Conservation (phyloP, 345 rosid species). For the Jatropha curcas region DNA sequence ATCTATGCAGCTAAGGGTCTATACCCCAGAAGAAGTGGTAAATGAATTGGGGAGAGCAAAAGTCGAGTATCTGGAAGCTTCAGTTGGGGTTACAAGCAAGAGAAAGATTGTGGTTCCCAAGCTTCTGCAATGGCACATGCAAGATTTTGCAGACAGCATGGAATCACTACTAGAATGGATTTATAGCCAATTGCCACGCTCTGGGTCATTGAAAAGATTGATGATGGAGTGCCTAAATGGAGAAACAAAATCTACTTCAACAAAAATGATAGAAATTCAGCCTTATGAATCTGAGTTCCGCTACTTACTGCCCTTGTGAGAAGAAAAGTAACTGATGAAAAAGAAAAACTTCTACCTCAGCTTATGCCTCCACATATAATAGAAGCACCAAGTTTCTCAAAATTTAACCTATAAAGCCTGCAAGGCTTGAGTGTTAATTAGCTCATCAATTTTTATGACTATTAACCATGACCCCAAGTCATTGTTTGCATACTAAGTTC, state of each 20-base stretch:
- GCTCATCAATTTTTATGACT: neutral
- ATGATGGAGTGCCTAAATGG: slow-evolving; percentile 70
- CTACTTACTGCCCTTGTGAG: slow-evolving; percentile 54
- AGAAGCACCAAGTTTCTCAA: neutral
- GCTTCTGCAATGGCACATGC: slow-evolving; percentile 88
- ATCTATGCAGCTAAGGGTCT: slow-evolving; percentile 68
- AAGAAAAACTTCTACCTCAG: neutral
- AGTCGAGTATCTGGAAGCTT: slow-evolving; percentile 77
- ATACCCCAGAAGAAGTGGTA: slow-evolving; percentile 64
- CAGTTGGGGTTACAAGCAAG: slow-evolving; percentile 76
- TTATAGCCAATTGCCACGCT: slow-evolving; percentile 75
- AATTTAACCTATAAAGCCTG: neutral
- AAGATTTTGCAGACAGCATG: slow-evolving; percentile 80
- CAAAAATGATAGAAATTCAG: slow-evolving; percentile 66
- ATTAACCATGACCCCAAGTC: neutral
- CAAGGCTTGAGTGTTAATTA: neutral
- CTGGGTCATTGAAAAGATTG: slow-evolving; percentile 57
- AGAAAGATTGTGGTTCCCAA: slow-evolving; percentile 76
- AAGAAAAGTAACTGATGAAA: neutral
- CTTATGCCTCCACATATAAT: neutral
- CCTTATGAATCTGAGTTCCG: slow-evolving; percentile 79
- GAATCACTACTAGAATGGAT: slow-evolving; percentile 86
- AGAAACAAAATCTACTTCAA: slow-evolving; percentile 45
- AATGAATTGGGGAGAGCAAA: slow-evolving; percentile 75
- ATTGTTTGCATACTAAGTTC: neutral